Base-by-base conservation (phyloP, 495 filamentous ascomycete genomes). In the Podospora australis region DNA sequence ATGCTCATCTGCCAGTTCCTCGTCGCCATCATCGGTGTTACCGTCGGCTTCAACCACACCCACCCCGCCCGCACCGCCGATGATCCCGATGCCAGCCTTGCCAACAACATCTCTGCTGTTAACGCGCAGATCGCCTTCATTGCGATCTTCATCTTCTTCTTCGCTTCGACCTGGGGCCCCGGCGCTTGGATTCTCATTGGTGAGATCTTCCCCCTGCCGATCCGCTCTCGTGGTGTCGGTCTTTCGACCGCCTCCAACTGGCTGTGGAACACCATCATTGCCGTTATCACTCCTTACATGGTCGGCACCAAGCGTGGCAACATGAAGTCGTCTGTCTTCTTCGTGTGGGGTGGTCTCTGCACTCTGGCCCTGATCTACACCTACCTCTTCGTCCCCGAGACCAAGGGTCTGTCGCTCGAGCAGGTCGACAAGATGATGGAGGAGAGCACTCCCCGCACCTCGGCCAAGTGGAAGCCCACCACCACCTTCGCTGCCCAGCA, bases 401-500 rank as follows among this genome's bases (percentile, higher is more conserved):
- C 87, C 64, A 91, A 90, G 79, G 87, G 87, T 50, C 74, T 94
- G 16, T 83, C 85, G 14, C 84, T 92, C 39, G 88, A 94, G 71
- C 87, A 94, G 64, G 84, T 94, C 58, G 88, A 92, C 71, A 78
- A 80, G 69, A 90, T 91, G 88, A 78, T 94, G 74, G 87, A 89
- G 64, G 87, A 90, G 71, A 78, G 79, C 4, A 84, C 75, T 1
- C 82, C 87, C n/a, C 66, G 81, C 20, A 83, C 77, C 13, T 87
- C 83, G 44, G 61, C 72, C 63, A 78, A 76, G 58, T 90, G 87
- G 87, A 74, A 72, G 56, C 84, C 86, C 20, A 77, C 78, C 56
- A 69, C 70, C 44, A 91, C 86, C 22, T 89, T 84, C 52, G 83
- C 82, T 5, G 60, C 67, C 25, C 9, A 24, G 32, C 35, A 22